Base-by-base conservation (phyloP, 2,329 filamentous ascomycete species). In the Pseudocercospora ulei region DNA sequence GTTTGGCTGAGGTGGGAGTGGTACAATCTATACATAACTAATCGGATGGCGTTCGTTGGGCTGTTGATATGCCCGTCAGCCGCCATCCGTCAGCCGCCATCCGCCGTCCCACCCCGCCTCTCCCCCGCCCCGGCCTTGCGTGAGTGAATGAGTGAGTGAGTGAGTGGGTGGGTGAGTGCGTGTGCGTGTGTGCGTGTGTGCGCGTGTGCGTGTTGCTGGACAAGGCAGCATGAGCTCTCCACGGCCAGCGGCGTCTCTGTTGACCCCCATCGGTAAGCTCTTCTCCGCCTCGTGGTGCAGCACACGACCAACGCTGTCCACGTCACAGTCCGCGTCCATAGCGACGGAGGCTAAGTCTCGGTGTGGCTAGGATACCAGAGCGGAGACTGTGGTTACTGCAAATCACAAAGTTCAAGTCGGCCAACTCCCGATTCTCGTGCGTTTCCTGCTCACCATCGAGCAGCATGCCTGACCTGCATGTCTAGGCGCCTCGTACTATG, bases 401-500 rank as follows among this genome's bases (percentile, higher is more conserved):
- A 68, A 61, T 55, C 60, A 46, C 56, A 60, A 47, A 55, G 63
- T 29, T 61, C 62, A 58, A 66, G 65, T 65, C 60, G 61, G 55
- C 63, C 65, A 54, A 65, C 57, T 52, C 61, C 64, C 47, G 56
- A 65, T 50, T 68, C 67, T 56, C 65, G 67, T 70, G 65, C 60
- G 67, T 67, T 47, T 47, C 45, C 37, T 41, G 28, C n/a, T 26
- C 33, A 28, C 30, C 14, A 16, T 23, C 19, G 14, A 11, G 12
- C 3, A 18, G 6, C 16, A n/a, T 28, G 11, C 24, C 37, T 35
- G 31, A 35, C 23, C 42, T 45, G 27, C 43, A 12, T 6, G 14
- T n/a, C 12, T 38, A 85, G 82, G 80, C 53, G 80, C 72, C 55
- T 80, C 77, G 17, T 87, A 85, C 62, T 86, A 83, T 64, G 74